Evolutionary conservation across 306 rosid species (phyloP).

Genomic region (Begonia fuchsioides): DNA sequence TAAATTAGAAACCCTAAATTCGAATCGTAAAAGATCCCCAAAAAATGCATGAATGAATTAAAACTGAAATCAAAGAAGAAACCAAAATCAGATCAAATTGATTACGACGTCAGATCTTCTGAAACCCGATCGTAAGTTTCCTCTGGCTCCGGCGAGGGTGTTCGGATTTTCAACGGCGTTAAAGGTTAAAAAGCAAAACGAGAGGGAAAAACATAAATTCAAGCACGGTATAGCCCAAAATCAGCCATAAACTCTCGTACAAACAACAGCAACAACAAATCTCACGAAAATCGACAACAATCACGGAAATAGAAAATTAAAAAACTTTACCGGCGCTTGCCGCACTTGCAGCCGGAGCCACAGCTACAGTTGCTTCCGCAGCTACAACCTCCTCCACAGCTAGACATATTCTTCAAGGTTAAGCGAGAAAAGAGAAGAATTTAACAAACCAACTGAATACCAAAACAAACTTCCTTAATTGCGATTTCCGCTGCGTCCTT

Average conservation of each 20-base stretch:
- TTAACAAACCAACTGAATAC: background rate
- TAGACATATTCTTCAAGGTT: conserved; percentile 10
- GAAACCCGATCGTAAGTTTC: no score
- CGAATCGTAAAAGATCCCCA: background rate
- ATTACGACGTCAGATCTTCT: no score
- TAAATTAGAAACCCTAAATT: conserved; percentile 5
- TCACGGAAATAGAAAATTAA: background rate
- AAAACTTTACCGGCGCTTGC: conserved; percentile 14
- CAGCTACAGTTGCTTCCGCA: conserved; percentile 1
- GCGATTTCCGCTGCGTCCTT: conserved; percentile 2
- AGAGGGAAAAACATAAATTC: no score
- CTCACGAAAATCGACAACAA: no score
- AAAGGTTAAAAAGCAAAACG: no score
- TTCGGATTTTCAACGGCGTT: no score
- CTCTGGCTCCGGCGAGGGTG: no score
- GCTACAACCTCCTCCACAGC: background rate
- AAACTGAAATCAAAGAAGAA: no score
- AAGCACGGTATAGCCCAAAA: no score
- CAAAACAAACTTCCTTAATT: background rate
- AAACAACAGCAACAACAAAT: background rate
- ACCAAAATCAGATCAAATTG: no score
- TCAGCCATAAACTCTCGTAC: background rate
- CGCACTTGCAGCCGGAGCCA: conserved; percentile 18
- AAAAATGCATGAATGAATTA: background rate
- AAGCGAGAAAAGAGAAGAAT: background rate